Base-by-base conservation (phyloP, 2,329 filamentous ascomycete species). In the Cadophora luteo-olivacea region DNA sequence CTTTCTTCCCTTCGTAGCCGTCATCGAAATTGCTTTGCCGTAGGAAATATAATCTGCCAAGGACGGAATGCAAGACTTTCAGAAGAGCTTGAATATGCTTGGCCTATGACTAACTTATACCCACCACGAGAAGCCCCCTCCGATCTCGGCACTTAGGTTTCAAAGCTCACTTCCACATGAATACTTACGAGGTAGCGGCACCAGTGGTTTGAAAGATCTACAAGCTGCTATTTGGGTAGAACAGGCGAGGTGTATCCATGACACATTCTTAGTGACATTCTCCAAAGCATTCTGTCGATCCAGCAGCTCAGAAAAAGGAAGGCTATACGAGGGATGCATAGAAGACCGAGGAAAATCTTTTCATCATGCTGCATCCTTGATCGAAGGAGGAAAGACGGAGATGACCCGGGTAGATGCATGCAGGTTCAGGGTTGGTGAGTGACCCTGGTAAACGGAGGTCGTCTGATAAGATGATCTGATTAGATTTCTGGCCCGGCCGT, bases 391-490 rank as follows among this genome's bases (percentile, higher is more conserved):
- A 60, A 45, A 60, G 36, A 14, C 57, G 36, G 22, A 60, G 33
- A 6, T 45, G 12, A 25, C 16, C 57, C 57, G 22, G 11, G 57
- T 60, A 6, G 6, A 12, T 38, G n/a, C 57, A 60, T 60, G 22
- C 33, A 41, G 4, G 16, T 41, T 25, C 36, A 16, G 4, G 57
- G 33, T 25, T 41, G 6, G 36, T 22, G 16, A 38, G 24, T 38
- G 32, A 3, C n/a, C 33, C 16, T 14, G 14, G 32, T 22, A 3
- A 1, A 22, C 12, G 57, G n/a, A 22, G n/a, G 36, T 60, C 57
- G 38, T 60, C 57, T 60, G 57, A 60, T 60, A 41, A 60, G 57
- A 60, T 60, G 33, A 60, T 38, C 33, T 60, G 33, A 38, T 41
- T 41, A 60, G 22, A 36, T 38, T 24, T 60, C 32, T 60, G 33